Evolutionary conservation across 805 yeast species (phyloP).

Genomic region (Candida wancherniae): DNA sequence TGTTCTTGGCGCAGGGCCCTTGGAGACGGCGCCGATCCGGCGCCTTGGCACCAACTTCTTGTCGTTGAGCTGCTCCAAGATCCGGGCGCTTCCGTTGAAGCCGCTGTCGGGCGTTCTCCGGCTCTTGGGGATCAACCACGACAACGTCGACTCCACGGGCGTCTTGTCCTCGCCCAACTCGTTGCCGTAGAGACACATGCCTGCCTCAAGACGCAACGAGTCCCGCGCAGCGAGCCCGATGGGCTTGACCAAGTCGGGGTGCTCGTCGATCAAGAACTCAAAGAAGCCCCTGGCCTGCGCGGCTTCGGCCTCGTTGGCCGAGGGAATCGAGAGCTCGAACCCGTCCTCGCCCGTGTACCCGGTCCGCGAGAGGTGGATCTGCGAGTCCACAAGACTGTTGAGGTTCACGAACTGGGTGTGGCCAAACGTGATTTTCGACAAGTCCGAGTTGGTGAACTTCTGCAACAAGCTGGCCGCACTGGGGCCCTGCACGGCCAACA

Average conservation of each 20-base stretch:
- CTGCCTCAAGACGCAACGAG: slow-evolving; percentile 92
- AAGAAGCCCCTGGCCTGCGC: slow-evolving; percentile 55
- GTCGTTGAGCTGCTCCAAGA: slow-evolving; percentile 65
- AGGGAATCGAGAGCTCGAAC: slow-evolving; percentile 80
- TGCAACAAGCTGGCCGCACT: slow-evolving; percentile 64
- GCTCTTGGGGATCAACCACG: slow-evolving; percentile 84
- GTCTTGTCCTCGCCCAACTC: slow-evolving; percentile 76
- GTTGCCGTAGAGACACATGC: slow-evolving; percentile 96
- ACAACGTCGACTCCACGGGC: slow-evolving; percentile 83
- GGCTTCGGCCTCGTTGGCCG: slow-evolving; percentile 34
- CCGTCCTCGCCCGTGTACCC: slow-evolving; percentile 99
- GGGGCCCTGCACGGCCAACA: slow-evolving; percentile 94
- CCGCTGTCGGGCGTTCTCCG: slow-evolving; percentile 50
- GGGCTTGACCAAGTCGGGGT: slow-evolving; percentile 61
- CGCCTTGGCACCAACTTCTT: slow-evolving; percentile 49
- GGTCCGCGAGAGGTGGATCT: slow-evolving; percentile 81
- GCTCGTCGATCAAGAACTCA: slow-evolving; percentile 47
- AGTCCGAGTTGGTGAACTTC: slow-evolving; percentile 54
- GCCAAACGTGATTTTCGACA: slow-evolving; percentile 70
- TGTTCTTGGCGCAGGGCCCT: slow-evolving; percentile 92
- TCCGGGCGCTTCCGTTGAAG: slow-evolving; percentile 75
- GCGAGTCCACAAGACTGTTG: slow-evolving; percentile 36
- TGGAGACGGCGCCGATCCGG: slow-evolving; percentile 71
- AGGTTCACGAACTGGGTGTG: slow-evolving; percentile 47
- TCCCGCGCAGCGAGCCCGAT: slow-evolving; percentile 98